Conservation (phyloP, 2,329 filamentous ascomycete species). For the Penicillium janthinellum region DNA sequence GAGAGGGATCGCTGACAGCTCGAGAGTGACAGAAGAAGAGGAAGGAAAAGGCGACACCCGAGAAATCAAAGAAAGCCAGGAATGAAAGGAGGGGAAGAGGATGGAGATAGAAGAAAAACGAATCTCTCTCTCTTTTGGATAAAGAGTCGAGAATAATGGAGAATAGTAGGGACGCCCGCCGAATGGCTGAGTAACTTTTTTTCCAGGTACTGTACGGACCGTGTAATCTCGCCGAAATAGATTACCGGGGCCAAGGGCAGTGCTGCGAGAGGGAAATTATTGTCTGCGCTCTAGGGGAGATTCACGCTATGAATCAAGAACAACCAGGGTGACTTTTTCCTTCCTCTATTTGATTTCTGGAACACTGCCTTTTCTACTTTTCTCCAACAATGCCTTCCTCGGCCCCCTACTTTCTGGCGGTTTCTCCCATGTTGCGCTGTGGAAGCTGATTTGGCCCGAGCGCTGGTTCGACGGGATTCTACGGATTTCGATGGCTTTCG, state of each 20-base stretch:
- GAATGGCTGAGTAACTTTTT: conserved; percentile 30
- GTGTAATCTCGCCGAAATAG: conserved; percentile 18
- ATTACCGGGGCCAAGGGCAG: conserved; percentile 19
- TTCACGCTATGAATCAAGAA: neutral
- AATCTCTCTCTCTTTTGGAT: conserved; percentile 17
- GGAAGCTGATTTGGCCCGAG: conserved; percentile 29
- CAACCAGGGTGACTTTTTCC: neutral
- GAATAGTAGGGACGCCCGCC: conserved; percentile 12
- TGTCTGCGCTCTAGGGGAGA: neutral
- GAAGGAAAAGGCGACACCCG: conserved; percentile 13
- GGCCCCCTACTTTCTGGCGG: conserved; percentile 14
- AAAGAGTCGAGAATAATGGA: conserved; percentile 13
- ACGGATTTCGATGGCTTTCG: conserved; percentile 36
- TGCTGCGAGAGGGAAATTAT: neutral
- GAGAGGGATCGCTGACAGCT: conserved; percentile 6
- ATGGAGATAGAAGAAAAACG: conserved; percentile 9
- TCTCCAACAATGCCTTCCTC: neutral
- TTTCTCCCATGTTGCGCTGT: conserved; percentile 8
- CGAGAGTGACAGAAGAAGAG: conserved; percentile 12
- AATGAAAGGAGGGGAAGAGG: conserved; percentile 11
- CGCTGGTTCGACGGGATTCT: conserved; percentile 32
- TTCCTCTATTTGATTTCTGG: neutral
- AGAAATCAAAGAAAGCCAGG: conserved; percentile 5
- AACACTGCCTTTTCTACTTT: neutral
- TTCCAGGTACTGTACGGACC: conserved; percentile 24